A percentile compares a stretch with the other conserved stretches of the same genome.
These are phyloP conservation scores for Pouteria campechiana DNA, from an alignment of 179 eudicot species.

Conservation along the genomic window DNA sequence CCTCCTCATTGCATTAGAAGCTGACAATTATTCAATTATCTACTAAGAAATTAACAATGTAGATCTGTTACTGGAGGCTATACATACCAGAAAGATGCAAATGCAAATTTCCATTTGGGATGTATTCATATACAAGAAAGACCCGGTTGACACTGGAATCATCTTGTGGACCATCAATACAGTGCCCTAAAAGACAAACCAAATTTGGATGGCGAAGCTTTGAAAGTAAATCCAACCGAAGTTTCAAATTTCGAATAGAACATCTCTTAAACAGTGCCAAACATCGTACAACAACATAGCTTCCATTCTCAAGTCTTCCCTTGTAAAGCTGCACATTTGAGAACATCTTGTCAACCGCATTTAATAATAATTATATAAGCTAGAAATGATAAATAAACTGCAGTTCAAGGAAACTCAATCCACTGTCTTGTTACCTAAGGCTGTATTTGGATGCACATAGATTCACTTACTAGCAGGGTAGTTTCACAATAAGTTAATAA, in stretches of 20 bases:
- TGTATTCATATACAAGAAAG: slow-evolving; percentile 72
- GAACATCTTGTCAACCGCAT: neutral
- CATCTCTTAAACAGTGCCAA: slow-evolving; percentile 44
- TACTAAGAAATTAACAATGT: too few species aligned
- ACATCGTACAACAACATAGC: slow-evolving; percentile 59
- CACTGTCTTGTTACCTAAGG: too few species aligned
- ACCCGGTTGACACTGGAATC: slow-evolving; percentile 44
- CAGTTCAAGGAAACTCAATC: too few species aligned
- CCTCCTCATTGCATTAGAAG: too few species aligned
- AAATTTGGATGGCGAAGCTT: slow-evolving; percentile 79
- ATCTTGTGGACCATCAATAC: slow-evolving; percentile 42
- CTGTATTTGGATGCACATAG: too few species aligned
- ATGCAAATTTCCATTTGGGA: slow-evolving; percentile 56
- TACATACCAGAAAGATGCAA: slow-evolving; percentile 65
- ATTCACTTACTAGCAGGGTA: too few species aligned
- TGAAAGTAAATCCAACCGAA: slow-evolving; percentile 68
- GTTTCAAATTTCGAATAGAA: slow-evolving; percentile 57
- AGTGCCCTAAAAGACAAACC: slow-evolving; percentile 83
- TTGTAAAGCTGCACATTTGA: slow-evolving; percentile 41
- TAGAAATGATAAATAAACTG: too few species aligned
- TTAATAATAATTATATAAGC: neutral
- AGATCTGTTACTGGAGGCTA: too few species aligned
- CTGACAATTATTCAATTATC: too few species aligned
- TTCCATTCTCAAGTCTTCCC: slow-evolving; percentile 68
- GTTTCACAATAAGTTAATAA: too few species aligned